Base-by-base conservation (phyloP, 1,284 basidiomycete species). In the Sutorius eximius region DNA sequence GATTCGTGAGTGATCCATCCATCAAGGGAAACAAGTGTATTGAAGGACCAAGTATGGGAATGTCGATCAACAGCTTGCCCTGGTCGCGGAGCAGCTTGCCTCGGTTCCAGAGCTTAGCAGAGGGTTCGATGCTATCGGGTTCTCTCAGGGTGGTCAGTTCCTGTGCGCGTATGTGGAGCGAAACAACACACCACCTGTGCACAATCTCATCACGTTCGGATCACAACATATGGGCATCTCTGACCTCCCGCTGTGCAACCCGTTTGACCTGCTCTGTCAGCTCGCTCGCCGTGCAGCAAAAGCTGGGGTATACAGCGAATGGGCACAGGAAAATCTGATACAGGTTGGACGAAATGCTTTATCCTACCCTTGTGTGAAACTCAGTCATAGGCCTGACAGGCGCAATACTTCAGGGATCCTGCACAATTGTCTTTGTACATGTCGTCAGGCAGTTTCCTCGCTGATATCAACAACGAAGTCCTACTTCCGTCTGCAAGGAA, bases 131-230 rank as follows among this genome's bases (percentile, higher is more conserved):
- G 95, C 88, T 3, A 88, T 97, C 53, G 95, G 95, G 0, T 91
- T 97, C 71, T 94, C 91, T 1, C 94, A 97, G 81, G 94, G 84
- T 34, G 95, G 96, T 1, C 92, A 97, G 63, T 95, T 98, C 71
- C 79, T 98, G 40, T 83, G 96, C 13, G 94, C 88, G 32, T 95
- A 95, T 61, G 85, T 92, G 16, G 91, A 98, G 69, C 79, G 86
- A 45, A 93, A 90, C 72, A 92, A 93, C 66, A 74, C 76, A 13
- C 92, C 91, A 0, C 84, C 84, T 0, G 73, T 95, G 11, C 75
- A 86, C 65, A 96, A 95, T 68, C 83, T 99, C 59, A 85, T 99
- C 59, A 98, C 95, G 0, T 91, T 92, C 66, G 89, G 90, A 44
- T 85, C 87, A 13, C 89, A 91, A 58, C 91, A 93, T 65, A 90